Conservation (phyloP, 2,329 filamentous ascomycete genomes). For the Colletotrichum costaricense region DNA sequence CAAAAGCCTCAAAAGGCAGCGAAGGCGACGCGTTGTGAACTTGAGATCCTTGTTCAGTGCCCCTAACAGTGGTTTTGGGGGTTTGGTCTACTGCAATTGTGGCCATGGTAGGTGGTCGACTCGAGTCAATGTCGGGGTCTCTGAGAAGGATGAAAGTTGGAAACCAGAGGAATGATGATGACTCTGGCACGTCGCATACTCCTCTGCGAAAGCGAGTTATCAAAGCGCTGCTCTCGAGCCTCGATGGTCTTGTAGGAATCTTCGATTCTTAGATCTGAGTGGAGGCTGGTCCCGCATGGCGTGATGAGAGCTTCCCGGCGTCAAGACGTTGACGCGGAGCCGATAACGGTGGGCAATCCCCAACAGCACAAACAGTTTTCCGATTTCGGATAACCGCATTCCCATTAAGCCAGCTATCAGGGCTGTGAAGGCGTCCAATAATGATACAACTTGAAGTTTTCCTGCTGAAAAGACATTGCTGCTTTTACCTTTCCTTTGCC, state of each 20-base stretch:
- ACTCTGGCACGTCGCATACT: no score
- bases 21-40: no score
- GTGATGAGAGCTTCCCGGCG: neutral
- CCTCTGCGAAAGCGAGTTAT: neutral
- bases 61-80: neutral
- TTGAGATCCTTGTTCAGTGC: neutral
- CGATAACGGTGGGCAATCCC: neutral
- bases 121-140: neutral
- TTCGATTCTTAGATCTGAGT: neutral
- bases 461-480: no score
- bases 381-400: neutral
- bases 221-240: neutral
- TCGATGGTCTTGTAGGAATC: neutral
- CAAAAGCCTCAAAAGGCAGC: slow-evolving; percentile 31
- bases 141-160: neutral
- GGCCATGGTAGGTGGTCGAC: neutral
- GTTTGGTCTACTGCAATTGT: neutral
- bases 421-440: no score
- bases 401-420: no score
- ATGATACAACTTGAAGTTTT: no score
- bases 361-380: neutral
- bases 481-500: no score
- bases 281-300: neutral
- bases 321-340: neutral
- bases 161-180: no score